These are phyloP conservation scores for Raphanus hybrid DNA, from an alignment of 441 rosid species.

Conservation along the genomic window DNA sequence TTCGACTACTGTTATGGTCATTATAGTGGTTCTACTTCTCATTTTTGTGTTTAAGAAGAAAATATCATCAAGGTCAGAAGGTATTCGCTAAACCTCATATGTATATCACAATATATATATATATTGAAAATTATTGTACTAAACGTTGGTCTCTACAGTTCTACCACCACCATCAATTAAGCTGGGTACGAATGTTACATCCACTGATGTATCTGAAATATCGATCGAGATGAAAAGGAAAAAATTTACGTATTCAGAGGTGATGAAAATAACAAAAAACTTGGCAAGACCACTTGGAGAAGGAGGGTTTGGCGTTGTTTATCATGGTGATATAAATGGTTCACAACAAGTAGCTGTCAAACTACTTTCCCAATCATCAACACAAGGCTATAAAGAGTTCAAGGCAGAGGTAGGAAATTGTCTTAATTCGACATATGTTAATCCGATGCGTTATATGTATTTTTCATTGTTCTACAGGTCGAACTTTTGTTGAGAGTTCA, in stretches of 20 bases:
- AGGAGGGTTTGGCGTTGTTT: conserved; percentile 48
- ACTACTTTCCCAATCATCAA: conserved; percentile 44
- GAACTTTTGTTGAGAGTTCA: conserved; percentile 46
- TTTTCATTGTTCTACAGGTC: conserved; percentile 14
- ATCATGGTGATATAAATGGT: conserved; percentile 31
- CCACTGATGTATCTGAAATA: background rate
- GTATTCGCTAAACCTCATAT: conserved; percentile 1
- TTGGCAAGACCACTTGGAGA: conserved; percentile 37
- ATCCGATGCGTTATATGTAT: background rate
- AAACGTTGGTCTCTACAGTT: background rate
- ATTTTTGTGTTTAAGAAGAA: conserved; percentile 1
- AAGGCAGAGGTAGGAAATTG: conserved; percentile 38
- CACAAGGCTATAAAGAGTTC: conserved; percentile 47
- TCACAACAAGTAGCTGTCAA: conserved; percentile 44
- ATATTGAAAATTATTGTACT: background rate
- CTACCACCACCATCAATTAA: background rate
- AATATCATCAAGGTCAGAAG: background rate
- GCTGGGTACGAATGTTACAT: background rate
- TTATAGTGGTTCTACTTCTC: conserved; percentile 2
- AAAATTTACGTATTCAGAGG: conserved; percentile 20
- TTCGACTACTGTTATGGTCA: background rate
- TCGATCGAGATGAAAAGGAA: background rate
- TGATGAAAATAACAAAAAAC: conserved; percentile 39
- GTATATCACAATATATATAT: background rate
- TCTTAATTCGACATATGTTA: background rate